Conservation (phyloP, 108 stramenopile genomes). For the Nitzschia sp. region DNA sequence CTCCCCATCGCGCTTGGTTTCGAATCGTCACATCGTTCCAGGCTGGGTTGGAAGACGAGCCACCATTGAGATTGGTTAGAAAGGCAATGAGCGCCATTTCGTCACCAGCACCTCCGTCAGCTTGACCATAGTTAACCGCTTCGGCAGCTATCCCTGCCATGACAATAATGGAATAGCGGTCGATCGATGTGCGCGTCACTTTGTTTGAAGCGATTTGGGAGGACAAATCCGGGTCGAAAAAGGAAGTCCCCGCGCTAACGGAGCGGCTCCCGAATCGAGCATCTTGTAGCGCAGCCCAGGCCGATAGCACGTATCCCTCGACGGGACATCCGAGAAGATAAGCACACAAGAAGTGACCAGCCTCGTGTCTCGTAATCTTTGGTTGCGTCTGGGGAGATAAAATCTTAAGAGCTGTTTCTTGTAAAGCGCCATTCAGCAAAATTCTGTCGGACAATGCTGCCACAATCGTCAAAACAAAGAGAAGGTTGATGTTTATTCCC, state of each 20-base stretch:
- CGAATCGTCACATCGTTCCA: constrained; percentile 66
- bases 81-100: constrained; percentile 80
- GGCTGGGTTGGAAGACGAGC: constrained; percentile 24
- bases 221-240: constrained; percentile 82
- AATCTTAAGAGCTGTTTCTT: constrained; percentile 63
- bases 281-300: constrained; percentile 83
- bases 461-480: constrained; percentile 61
- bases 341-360: constrained; percentile 91
- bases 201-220: constrained; percentile 59
- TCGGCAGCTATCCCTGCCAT: constrained; percentile 96
- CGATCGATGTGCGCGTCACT: constrained; percentile 78
- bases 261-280: constrained; percentile 64
- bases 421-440: constrained; percentile 75
- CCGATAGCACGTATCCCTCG: constrained; percentile 82
- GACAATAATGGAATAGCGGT: constrained; percentile 89
- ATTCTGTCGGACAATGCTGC: constrained; percentile 60
- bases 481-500: constrained; percentile 61
- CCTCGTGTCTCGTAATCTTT: constrained; percentile 88
- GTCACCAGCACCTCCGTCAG: constrained; percentile 93
- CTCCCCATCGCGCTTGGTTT: constrained; percentile 89
- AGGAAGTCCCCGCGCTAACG: constrained; percentile 88
- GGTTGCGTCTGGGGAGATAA: constrained; percentile 61
- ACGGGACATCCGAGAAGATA: constrained; percentile 94
- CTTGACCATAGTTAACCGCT: constrained; percentile 73
- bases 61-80: constrained; percentile 30